phyloP scores from a whole-genome alignment of 169 alveolate species.

The Sarcocystis neurona region DNA sequence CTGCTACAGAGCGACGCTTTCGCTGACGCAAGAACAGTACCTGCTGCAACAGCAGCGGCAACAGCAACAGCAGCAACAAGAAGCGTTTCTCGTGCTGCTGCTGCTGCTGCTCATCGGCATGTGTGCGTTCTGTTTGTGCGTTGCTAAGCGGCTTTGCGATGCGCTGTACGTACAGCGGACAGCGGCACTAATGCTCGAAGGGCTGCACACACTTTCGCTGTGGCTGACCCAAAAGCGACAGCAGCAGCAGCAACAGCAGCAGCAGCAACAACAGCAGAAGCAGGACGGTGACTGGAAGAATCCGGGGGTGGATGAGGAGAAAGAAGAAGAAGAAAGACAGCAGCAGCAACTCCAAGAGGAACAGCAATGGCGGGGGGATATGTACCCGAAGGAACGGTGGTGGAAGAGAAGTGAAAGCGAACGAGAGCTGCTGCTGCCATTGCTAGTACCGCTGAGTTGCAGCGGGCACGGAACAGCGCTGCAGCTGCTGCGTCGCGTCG shows the following conservation, averaged over 20 bases:
- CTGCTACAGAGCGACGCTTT: too few species aligned
- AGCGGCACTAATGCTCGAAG: neutral
- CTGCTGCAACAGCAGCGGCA: too few species aligned
- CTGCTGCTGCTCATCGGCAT: neutral
- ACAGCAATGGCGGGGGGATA: neutral
- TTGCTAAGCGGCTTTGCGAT: neutral
- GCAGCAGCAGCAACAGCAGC: neutral
- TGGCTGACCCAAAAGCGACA: too few species aligned
- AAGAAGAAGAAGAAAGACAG: neutral
- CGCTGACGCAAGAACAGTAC: too few species aligned
- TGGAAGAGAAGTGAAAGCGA: neutral
- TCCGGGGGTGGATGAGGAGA: neutral
- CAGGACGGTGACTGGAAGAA: neutral
- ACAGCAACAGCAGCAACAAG: too few species aligned
- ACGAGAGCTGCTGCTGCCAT: neutral
- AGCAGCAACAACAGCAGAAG: neutral
- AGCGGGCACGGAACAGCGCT: neutral
- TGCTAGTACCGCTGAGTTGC: neutral
- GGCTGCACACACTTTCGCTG: too few species aligned
- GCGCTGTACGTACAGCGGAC: neutral
- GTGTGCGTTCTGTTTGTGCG: neutral
- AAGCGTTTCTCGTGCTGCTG: too few species aligned
- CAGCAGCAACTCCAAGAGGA: neutral
- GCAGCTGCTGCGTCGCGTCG: neutral
- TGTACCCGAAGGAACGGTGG: neutral